Percentiles rank a stretch among this genome's conserved stretches.
Evolutionary conservation across 148 eudicot genomes (phyloP).

Genomic region (Oxyria digyna): DNA sequence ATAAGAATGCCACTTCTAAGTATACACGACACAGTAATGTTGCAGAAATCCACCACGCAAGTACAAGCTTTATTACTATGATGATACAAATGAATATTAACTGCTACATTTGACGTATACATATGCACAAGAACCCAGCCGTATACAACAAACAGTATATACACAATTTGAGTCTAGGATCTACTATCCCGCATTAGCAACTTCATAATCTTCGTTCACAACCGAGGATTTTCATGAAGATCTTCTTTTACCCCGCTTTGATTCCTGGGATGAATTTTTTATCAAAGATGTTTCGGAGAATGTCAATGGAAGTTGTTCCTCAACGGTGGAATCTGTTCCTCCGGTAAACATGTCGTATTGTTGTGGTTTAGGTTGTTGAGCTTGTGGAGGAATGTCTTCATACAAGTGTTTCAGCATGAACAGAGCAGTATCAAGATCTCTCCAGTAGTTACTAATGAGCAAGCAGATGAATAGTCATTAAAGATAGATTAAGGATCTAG

Average conservation of each 20-base stretch:
- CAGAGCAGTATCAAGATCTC: slow-evolving; percentile 80
- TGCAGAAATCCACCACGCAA: neutral
- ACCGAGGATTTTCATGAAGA: neutral
- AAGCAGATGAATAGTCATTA: neutral
- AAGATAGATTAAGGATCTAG: neutral
- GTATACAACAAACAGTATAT: neutral
- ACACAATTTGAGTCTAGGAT: neutral
- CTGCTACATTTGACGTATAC: neutral
- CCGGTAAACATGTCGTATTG: neutral
- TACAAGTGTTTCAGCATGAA: slow-evolving; percentile 80
- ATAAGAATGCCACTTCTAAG: no score
- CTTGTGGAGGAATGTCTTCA: slow-evolving; percentile 45
- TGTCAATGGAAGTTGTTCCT: neutral
- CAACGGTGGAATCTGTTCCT: neutral
- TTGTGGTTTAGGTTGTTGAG: neutral
- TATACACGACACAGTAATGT: no score
- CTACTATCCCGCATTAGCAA: neutral
- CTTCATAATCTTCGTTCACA: no score
- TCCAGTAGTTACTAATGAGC: slow-evolving; percentile 77
- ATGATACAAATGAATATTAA: neutral
- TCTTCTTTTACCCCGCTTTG: neutral
- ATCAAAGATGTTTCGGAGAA: neutral
- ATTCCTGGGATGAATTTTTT: neutral
- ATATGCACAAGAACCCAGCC: neutral
- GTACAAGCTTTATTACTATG: neutral